phyloP scores from a whole-genome alignment of 2,329 filamentous ascomycete species.

The Colletotrichum musicola region DNA sequence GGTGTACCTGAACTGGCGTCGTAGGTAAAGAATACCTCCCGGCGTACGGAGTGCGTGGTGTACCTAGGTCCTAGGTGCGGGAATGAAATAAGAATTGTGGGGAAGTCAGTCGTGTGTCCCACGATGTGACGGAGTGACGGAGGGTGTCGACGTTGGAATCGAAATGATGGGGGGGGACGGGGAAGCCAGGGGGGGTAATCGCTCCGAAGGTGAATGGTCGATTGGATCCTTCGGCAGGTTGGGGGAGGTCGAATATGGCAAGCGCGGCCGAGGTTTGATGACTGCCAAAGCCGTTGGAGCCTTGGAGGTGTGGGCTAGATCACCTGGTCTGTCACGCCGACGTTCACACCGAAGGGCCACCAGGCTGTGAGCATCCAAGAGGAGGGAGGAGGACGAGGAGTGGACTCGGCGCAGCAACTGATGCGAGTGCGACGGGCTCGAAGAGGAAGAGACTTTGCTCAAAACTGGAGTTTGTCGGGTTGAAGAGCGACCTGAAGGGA shows the following conservation, averaged over 20 bases:
- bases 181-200: constrained; percentile 13
- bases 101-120: constrained; percentile 28
- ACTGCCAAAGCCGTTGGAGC: constrained; percentile 9
- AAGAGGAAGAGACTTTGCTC: constrained; percentile 26
- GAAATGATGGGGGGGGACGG: constrained; percentile 23
- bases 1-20: constrained; percentile 2
- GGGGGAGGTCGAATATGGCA: constrained; percentile 23
- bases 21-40: constrained; percentile 15
- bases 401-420: constrained; percentile 27
- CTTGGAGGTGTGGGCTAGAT: constrained; percentile 4
- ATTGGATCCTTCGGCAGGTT: constrained; percentile 29
- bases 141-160: constrained; percentile 22
- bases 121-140: constrained; percentile 34
- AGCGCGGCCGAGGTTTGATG: constrained; percentile 27
- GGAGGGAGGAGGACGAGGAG: constrained; percentile 10
- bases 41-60: no score
- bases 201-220: constrained; percentile 17
- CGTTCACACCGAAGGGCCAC: constrained; percentile 20
- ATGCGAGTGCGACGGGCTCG: constrained; percentile 36
- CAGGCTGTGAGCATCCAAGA: no score
- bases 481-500: constrained; percentile 29
- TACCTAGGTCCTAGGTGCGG: not conserved
- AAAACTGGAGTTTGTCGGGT: constrained; percentile 29
- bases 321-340: constrained; percentile 31
- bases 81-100: constrained; percentile 36